Evolutionary conservation across 768 basidiomycete species (phyloP).

Genomic region (Porphyrellus cyaneotinctus): DNA sequence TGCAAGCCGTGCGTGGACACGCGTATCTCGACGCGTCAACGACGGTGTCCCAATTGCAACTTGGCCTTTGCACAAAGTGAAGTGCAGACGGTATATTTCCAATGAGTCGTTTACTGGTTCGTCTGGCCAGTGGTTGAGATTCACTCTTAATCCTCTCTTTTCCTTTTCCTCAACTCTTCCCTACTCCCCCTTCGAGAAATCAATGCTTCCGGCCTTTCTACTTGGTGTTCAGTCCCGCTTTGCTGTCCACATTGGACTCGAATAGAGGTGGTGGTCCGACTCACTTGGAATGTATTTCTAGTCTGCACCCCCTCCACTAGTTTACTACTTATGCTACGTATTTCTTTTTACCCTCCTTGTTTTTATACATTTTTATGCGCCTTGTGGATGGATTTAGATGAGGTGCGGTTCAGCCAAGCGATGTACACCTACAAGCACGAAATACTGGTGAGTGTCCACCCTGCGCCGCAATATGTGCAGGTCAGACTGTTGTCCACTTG

Average conservation of each 20-base stretch:
- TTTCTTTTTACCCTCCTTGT: neutral
- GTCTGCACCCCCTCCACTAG: neutral
- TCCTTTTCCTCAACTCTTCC: neutral
- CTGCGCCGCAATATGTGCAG: no score
- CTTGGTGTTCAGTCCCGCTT: neutral
- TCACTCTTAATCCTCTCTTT: no score
- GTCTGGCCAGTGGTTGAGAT: neutral
- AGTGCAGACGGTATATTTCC: slow-evolving; percentile 65
- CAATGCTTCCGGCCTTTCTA: neutral
- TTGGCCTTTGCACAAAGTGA: slow-evolving; percentile 79
- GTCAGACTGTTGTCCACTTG: no score
- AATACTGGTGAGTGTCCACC: no score
- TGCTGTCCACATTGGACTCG: neutral
- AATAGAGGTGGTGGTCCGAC: neutral
- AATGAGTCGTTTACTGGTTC: slow-evolving; percentile 28
- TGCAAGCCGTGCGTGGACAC: slow-evolving; percentile 81
- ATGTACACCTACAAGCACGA: no score
- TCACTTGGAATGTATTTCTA: neutral
- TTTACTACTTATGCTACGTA: neutral
- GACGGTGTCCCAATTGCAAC: slow-evolving; percentile 91
- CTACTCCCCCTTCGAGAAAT: neutral
- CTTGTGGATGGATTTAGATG: neutral
- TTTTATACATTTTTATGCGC: neutral
- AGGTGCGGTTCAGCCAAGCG: neutral
- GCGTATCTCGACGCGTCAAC: slow-evolving; percentile 84